phyloP scores from a whole-genome alignment of 441 rosid species.

The Euphorbia corollata region DNA sequence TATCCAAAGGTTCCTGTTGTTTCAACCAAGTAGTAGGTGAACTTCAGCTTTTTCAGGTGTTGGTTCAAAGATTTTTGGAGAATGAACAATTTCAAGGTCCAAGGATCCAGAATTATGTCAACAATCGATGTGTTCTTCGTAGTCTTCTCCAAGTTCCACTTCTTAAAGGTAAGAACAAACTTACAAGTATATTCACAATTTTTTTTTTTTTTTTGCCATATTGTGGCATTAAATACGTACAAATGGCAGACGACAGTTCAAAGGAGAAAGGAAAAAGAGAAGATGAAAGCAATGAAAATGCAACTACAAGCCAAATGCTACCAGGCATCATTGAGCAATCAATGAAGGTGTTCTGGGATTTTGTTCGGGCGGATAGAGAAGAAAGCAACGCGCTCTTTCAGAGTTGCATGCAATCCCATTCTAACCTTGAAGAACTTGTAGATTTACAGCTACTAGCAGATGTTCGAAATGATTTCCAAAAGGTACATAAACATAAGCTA shows the following conservation, averaged over 20 bases:
- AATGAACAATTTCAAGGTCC: conserved; percentile 62
- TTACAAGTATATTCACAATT: too few species aligned
- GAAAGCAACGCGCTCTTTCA: conserved; percentile 22
- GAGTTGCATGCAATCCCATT: conserved; percentile 28
- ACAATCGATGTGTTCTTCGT: conserved; percentile 44
- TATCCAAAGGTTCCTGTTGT: conserved; percentile 29
- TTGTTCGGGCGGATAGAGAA: conserved; percentile 45
- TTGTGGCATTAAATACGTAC: background rate
- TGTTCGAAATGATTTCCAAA: conserved; percentile 43
- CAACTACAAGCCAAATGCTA: conserved; percentile 32
- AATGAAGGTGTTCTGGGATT: conserved; percentile 52
- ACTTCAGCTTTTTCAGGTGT: conserved; percentile 64
- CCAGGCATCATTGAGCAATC: conserved; percentile 40
- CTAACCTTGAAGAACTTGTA: conserved; percentile 40
- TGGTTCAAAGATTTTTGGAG: conserved; percentile 58
- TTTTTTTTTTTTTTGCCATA: too few species aligned
- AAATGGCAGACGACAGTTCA: conserved; percentile 45
- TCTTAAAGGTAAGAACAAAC: conserved; percentile 40
- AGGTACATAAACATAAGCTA: conserved; percentile 31
- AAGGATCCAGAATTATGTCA: conserved; percentile 50
- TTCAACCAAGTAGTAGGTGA: conserved; percentile 62
- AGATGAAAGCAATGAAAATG: conserved; percentile 27
- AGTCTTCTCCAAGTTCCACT: conserved; percentile 62
- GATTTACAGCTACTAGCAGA: conserved; percentile 42
- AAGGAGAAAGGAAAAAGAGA: conserved; percentile 28